Evolutionary conservation across 371 early-diverging fungal species (phyloP).

Genomic region (Caulochytrium protostelioides): DNA sequence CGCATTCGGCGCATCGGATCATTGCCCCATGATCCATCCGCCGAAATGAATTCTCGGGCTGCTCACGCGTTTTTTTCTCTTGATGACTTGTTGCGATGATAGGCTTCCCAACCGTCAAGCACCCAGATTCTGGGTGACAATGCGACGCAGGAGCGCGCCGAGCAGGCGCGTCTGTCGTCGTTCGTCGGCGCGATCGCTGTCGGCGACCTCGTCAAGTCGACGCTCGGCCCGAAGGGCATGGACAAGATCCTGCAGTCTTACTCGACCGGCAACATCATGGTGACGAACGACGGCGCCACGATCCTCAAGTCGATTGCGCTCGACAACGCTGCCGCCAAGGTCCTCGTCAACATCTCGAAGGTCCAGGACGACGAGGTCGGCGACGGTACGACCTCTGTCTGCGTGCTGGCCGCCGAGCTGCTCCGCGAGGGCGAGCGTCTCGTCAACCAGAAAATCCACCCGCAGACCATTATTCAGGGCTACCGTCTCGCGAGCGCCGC

Average conservation of each 20-base stretch:
- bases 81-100: no score
- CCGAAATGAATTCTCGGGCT: no score
- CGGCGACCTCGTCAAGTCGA: conserved; percentile 84
- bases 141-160: conserved; percentile 86
- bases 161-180: conserved; percentile 86
- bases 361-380: conserved; percentile 99
- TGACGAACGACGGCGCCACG: conserved; percentile 99
- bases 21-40: no score
- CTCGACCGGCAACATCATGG: conserved; percentile 57
- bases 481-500: conserved; percentile 77
- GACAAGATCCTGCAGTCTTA: conserved; percentile 94
- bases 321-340: conserved; percentile 96
- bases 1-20: no score
- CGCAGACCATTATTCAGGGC: conserved; percentile 95
- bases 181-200: conserved; percentile 82
- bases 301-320: conserved; percentile 95
- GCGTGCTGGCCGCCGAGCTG: conserved; percentile 92
- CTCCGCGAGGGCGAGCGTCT: conserved; percentile 91
- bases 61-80: no score
- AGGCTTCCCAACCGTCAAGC: no score
- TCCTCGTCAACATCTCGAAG: conserved; percentile 92
- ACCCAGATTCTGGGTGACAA: conserved; percentile 76
- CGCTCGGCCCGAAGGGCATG: conserved; percentile 54
- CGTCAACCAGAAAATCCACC: conserved; percentile 85
- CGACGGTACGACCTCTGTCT: conserved; percentile 99